Evolutionary conservation across 169 alveolate genomes (phyloP).

Genomic region (Eimeria acervulina): DNA sequence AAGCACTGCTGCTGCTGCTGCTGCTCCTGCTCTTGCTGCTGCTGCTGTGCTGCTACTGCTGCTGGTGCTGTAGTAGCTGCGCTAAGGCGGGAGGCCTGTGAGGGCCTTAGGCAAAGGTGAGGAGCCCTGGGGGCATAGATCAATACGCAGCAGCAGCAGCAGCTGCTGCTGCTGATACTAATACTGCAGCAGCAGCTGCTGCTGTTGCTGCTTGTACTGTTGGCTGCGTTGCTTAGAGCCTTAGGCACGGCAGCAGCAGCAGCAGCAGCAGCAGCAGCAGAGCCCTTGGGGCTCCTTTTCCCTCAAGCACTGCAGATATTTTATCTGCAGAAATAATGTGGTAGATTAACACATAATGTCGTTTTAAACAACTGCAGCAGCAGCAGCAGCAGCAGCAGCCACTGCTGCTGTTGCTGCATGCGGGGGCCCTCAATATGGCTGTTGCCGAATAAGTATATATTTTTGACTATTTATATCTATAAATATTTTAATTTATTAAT

Average conservation of each 20-base stretch:
- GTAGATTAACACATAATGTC: neutral
- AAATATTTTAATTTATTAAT: neutral
- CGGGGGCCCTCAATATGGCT: neutral
- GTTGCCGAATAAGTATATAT: neutral
- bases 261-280: neutral
- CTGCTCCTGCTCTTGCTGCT: neutral
- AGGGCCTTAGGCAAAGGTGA: neutral
- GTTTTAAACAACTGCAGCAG: neutral
- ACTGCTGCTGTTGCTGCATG: neutral
- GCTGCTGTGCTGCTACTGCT: constrained; percentile 24
- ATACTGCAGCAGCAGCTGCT: neutral
- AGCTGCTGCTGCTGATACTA: neutral
- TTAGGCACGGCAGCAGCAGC: constrained; percentile 1
- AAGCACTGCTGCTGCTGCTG: neutral
- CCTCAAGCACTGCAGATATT: neutral
- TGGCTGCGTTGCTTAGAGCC: neutral
- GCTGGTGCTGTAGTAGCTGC: neutral
- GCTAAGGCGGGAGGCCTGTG: neutral
- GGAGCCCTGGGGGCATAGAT: neutral
- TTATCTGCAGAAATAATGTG: neutral
- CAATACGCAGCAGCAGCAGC: neutral
- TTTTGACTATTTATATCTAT: neutral
- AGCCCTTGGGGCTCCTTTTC: neutral
- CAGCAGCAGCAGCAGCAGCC: constrained; percentile 9
- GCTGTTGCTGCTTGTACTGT: neutral